phyloP scores from a whole-genome alignment of 2,329 filamentous ascomycete species.

The Scedosporium boydii region DNA sequence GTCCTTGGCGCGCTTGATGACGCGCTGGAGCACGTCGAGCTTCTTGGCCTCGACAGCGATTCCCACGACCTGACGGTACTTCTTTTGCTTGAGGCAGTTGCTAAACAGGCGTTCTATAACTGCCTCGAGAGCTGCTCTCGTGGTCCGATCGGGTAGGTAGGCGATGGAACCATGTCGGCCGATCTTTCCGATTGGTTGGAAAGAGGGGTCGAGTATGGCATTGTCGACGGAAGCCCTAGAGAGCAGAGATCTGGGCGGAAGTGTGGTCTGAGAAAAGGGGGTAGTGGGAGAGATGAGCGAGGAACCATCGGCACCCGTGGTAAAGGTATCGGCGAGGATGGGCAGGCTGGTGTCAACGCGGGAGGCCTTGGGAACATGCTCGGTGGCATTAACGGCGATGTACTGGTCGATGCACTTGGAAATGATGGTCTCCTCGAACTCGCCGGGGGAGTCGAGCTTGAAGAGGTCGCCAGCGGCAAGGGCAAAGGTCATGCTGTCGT shows the following conservation, averaged over 20 bases:
- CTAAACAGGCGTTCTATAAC: constrained; percentile 89
- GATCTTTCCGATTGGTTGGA: constrained; percentile 42
- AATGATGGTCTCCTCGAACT: constrained; percentile 98
- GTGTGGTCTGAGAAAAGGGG: constrained; percentile 85
- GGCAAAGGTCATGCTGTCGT: constrained; percentile 98
- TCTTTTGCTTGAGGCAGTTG: constrained; percentile 73
- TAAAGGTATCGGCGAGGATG: constrained; percentile 74
- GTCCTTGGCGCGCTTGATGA: constrained; percentile 81
- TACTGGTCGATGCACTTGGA: constrained; percentile 98
- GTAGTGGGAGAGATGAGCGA: constrained; percentile 80
- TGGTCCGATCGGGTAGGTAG: constrained; percentile 56
- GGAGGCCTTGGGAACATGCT: constrained; percentile 34
- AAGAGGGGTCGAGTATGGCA: constrained; percentile 49
- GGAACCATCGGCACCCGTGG: constrained; percentile 56
- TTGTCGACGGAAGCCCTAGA: constrained; percentile 66
- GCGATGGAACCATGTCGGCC: constrained; percentile 52
- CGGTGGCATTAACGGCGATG: constrained; percentile 61
- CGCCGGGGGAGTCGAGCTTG: constrained; percentile 79
- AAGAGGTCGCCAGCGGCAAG: constrained; percentile 91
- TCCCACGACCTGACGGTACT: constrained; percentile 91
- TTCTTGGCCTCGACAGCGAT: constrained; percentile 95
- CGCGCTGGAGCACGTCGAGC: constrained; percentile 72
- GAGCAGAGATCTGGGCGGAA: constrained; percentile 91
- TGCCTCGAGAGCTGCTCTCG: constrained; percentile 69
- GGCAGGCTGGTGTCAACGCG: constrained; percentile 39